Evolutionary conservation across 257 asterid genomes (phyloP), one percentile per base, ranked within the genome.

Genomic region (Przewalskia tangutica): DNA sequence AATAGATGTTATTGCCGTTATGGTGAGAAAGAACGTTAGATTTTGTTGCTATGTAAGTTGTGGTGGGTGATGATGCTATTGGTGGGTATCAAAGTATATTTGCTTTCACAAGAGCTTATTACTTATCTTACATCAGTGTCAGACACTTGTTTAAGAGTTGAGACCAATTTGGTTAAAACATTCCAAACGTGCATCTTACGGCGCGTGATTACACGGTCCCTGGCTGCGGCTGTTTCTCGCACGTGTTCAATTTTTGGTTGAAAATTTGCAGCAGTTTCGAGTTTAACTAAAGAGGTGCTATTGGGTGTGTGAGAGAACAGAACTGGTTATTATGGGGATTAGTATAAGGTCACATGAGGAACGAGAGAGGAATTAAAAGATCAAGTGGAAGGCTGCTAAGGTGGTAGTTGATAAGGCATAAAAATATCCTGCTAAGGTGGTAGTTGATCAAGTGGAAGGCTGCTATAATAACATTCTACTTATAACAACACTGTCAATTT

Each of bases 1-100:
- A 71, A 9, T 46, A 5, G 9, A 46, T 7, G 83, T 70, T 50
- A 60, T 2, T 48, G 38, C 16, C 56, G 60, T 73, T 46, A 48
- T 48, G 4, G 78, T 17, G 38, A 73, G 79, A 76, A 76, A 32
- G 90, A 84, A 83, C 89, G 93, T 90, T 89, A 86, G 91, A 89
- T 89, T 88, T 88, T 85, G 85, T 86, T 80, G 64, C 83, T 75
- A 77, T 20, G 44, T 48, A 60, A 23, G 20, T 66, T 46, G 82
- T 46, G 81, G 55, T 70, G 77, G 89, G 32, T 46, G 40, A 71
- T 20, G 84, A 81, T 86, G 91, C 82, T 79, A 80, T 77, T 80
- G 86, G 85, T 71, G 27, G 67, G 48, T 18, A 68, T 80, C 85
- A 9, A 78, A 62, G 81, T 77, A 40, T 70, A 27, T 27, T 27